Percentiles rank a stretch among this genome's conserved stretches.
Evolutionary conservation across 169 alveolate species (phyloP).

Genomic region (Cryptosporidium ubiquitum): DNA sequence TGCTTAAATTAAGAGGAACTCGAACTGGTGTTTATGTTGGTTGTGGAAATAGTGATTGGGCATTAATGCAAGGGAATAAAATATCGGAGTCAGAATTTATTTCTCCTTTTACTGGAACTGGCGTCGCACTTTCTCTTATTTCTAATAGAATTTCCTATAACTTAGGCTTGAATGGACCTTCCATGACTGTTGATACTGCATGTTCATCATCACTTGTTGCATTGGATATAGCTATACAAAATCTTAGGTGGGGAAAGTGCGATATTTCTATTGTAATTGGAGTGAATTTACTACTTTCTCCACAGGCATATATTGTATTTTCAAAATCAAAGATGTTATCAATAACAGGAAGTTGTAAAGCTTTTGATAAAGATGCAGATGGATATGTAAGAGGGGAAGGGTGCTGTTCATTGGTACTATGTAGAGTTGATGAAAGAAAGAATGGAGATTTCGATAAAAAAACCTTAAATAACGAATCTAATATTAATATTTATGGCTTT

Average conservation of each 20-base stretch:
- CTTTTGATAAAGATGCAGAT: conserved; percentile 72
- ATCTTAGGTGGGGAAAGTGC: conserved; percentile 1
- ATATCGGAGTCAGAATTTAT: conserved; percentile 36
- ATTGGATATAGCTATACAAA: conserved; percentile 73
- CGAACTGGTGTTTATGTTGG: conserved; percentile 60
- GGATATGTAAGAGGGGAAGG: conserved; percentile 75
- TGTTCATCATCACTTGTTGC: conserved; percentile 81
- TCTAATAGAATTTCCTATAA: conserved; percentile 79
- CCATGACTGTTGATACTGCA: conserved; percentile 81
- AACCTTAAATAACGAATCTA: not conserved
- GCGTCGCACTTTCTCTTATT: conserved; percentile 76
- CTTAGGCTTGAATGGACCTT: conserved; percentile 79
- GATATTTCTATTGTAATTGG: conserved; percentile 59
- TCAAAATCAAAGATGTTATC: conserved; percentile 69
- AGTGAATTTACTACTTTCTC: conserved; percentile 55
- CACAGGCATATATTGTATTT: conserved; percentile 65
- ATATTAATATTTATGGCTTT: not conserved
- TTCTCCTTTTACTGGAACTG: conserved; percentile 72
- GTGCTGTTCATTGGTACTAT: conserved; percentile 54
- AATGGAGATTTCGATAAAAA: conserved; percentile 16
- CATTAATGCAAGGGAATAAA: conserved; percentile 51
- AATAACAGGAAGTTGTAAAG: conserved; percentile 51
- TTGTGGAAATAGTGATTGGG: conserved; percentile 75
- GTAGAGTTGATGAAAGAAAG: conserved; percentile 27
- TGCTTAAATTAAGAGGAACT: conserved; percentile 14